phyloP scores from a whole-genome alignment of 2,329 filamentous ascomycete species.

The Ploettnerulaceae sp. region DNA sequence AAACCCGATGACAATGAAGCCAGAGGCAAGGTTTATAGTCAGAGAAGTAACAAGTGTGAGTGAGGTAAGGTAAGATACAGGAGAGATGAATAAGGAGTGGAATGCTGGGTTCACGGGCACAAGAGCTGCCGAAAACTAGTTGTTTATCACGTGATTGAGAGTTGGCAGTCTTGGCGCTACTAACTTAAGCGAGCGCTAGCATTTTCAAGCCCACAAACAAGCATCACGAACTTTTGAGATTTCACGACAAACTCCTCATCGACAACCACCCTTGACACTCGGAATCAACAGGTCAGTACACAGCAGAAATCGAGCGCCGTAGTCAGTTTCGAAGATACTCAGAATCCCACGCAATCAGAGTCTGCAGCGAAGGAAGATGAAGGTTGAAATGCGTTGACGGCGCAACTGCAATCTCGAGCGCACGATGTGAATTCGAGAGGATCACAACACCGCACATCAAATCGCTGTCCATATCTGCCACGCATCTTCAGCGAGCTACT shows the following conservation, averaged over 20 bases:
- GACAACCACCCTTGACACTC: constrained; percentile 11
- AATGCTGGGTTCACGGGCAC: too few relatives aligned
- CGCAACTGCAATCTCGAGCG: constrained; percentile 4
- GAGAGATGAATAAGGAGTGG: too few relatives aligned
- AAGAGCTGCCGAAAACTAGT: too few relatives aligned
- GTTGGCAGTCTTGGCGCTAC: too few relatives aligned
- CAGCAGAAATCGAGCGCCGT: not conserved
- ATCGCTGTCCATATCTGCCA: constrained; percentile 1
- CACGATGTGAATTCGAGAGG: constrained; percentile 2
- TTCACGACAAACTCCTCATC: constrained; percentile 10
- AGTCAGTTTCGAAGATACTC: not conserved
- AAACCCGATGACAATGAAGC: too few relatives aligned
- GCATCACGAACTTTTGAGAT: not conserved
- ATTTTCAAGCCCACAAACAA: constrained; percentile 1
- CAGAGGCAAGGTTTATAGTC: too few relatives aligned
- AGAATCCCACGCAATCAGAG: constrained; percentile 1
- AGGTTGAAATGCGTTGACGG: not conserved
- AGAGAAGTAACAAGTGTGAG: too few relatives aligned
- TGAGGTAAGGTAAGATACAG: too few relatives aligned
- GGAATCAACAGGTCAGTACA: constrained; percentile 11
- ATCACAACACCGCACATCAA: not conserved
- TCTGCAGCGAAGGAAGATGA: not conserved
- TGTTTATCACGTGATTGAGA: too few relatives aligned
- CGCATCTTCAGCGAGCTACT: not conserved
- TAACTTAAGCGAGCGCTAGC: constrained; percentile 3